Evolutionary conservation across 495 filamentous ascomycete genomes (phyloP).

Genomic region (Astrocystis sublimbata): DNA sequence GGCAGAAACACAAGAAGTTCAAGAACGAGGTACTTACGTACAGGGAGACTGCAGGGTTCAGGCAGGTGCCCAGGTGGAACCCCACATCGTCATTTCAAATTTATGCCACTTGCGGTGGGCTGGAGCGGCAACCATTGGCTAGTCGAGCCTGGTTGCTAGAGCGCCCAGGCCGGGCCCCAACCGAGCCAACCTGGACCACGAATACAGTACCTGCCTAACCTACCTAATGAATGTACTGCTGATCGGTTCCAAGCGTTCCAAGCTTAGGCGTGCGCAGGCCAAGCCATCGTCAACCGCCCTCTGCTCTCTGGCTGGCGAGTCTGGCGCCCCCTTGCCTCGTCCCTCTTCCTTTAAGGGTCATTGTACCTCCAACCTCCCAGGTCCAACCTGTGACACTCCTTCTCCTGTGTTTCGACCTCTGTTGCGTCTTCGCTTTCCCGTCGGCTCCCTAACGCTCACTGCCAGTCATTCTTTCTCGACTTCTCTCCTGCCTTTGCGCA

Average conservation of each 20-base stretch:
- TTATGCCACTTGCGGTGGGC: slow-evolving; percentile 5
- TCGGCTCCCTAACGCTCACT: slow-evolving; percentile 21
- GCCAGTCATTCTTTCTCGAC: slow-evolving; percentile 10
- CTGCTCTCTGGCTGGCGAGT: no score
- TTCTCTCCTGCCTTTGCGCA: slow-evolving; percentile 1
- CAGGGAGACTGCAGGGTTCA: neutral
- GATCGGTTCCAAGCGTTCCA: no score
- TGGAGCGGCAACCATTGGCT: neutral
- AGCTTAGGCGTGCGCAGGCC: no score
- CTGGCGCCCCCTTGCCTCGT: slow-evolving; percentile 6
- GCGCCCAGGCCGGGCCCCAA: neutral
- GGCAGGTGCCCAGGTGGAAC: neutral
- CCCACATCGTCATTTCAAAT: slow-evolving; percentile 8
- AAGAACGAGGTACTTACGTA: neutral
- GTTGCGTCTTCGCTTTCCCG: slow-evolving; percentile 17
- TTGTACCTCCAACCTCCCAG: slow-evolving; percentile 14
- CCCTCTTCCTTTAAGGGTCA: slow-evolving; percentile 8
- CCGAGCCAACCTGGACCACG: neutral
- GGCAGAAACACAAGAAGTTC: no score
- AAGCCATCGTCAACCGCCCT: slow-evolving; percentile 12
- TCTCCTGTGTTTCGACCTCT: slow-evolving; percentile 18
- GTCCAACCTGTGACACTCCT: slow-evolving; percentile 14
- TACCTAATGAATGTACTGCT: no score
- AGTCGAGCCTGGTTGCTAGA: neutral
- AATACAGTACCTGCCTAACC: no score